Conservation (phyloP, 2,329 filamentous ascomycete genomes). For the Trichoderma harzianum region DNA sequence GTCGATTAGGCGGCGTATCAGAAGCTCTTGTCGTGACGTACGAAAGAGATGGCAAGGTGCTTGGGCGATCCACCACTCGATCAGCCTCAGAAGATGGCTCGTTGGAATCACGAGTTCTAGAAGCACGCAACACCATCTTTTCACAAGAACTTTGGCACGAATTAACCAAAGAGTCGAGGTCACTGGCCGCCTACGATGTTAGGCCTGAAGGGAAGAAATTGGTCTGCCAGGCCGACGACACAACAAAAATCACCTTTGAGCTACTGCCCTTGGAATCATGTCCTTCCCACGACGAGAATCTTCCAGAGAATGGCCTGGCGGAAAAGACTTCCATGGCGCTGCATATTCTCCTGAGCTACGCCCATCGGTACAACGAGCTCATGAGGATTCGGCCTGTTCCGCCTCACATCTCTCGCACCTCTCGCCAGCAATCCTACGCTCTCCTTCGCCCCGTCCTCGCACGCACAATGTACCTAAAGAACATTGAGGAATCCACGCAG, state of each 20-base stretch:
- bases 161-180: conserved; percentile 75
- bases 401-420: conserved; percentile 36
- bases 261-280: conserved; percentile 58
- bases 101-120: conserved; percentile 66
- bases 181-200: conserved; percentile 68
- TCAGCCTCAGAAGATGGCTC: conserved; percentile 49
- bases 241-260: conserved; percentile 60
- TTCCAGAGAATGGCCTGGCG: conserved; percentile 51
- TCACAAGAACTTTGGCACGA: conserved; percentile 90
- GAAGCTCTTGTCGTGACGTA: conserved; percentile 67
- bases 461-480: conserved; percentile 43
- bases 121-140: conserved; percentile 75
- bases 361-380: conserved; percentile 72
- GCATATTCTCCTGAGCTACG: conserved; percentile 72
- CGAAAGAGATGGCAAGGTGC: conserved; percentile 52
- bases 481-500: conserved; percentile 37
- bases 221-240: conserved; percentile 50
- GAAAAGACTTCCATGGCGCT: conserved; percentile 65
- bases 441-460: conserved; percentile 53
- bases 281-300: conserved; percentile 30
- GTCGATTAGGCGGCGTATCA: conserved; percentile 48
- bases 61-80: conserved; percentile 54
- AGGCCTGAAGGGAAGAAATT: conserved; percentile 58
- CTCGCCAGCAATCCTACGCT: conserved; percentile 43
- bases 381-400: conserved; percentile 59